A percentile compares a stretch with the other conserved stretches of the same genome.
Evolutionary conservation across 78 protist species (phyloP).

Genomic region (Planoprotostelium fungivorum): DNA sequence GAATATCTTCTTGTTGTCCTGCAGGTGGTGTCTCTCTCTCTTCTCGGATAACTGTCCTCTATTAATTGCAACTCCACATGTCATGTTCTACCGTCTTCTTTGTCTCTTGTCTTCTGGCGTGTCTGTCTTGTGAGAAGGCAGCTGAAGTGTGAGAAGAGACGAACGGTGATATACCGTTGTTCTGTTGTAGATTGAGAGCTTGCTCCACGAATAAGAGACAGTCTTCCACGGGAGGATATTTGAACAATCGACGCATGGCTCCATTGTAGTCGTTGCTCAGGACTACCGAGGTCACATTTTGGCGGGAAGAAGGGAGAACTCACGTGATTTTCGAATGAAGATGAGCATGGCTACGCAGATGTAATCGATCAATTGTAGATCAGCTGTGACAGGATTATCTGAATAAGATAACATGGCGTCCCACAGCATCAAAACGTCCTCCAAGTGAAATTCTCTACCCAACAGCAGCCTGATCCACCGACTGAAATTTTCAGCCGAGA

Average conservation of each 20-base stretch:
- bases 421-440: conserved; percentile 71
- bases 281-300: conserved; percentile 14
- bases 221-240: conserved; percentile 81
- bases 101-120: not conserved
- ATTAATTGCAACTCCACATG: not conserved
- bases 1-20: not conserved
- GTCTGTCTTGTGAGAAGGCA: not conserved
- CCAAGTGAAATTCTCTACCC: conserved; percentile 78
- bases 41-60: not conserved
- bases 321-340: conserved; percentile 58
- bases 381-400: not conserved
- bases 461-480: conserved; percentile 77
- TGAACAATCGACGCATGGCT: conserved; percentile 55
- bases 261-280: conserved; percentile 25
- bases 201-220: conserved; percentile 27
- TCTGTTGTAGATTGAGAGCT: conserved; percentile 17
- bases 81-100: not conserved
- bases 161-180: not conserved
- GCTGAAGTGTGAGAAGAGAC: not conserved
- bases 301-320: not conserved
- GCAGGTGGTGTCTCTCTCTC: not conserved
- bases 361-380: conserved; percentile 46
- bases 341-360: conserved; percentile 61
- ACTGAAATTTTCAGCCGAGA: not conserved
- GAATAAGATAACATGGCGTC: conserved; percentile 70